Evolutionary conservation across 208 protist genomes (phyloP), one percentile per base, ranked within the genome.

Genomic region (Crithidia acanthocephali): DNA sequence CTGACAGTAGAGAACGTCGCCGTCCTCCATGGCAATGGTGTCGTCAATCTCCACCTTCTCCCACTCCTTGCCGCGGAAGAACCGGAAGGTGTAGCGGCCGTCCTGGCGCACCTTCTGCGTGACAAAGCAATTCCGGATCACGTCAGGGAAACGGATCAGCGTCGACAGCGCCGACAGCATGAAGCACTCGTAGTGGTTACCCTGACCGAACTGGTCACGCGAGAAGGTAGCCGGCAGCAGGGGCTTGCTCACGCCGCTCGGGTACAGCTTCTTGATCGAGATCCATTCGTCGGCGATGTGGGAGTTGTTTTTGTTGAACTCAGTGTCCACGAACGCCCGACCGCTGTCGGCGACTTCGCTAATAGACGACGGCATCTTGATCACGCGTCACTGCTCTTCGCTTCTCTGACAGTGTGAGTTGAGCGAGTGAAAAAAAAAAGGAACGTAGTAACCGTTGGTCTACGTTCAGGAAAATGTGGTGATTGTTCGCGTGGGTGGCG

Each of bases 121-220:
- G 23, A 95, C 77, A 61, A 95, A 95, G 81, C 90, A 95, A 74
- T 86, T 79, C 37, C 80, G 86, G 59, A 95, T 95, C 8, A 91
- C 79, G 53, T 91, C 83, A 22, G 89, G 89, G 51, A 87, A 86
- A 27, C 73, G 73, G 9, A 95, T 72, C 23, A 95, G 76, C 11
- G 85, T 83, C 9, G 89, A 72, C 15, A 95, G 77, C 4, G 89
- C 81, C 4, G 89, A 88, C 4, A 91, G 70, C 83, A 91, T 90
- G 69, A 92, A 92, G 76, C 90, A 95, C 67, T 92, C 87, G 60
- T 88, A 95, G 84, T 95, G 90, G 56, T 86, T 85, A 25, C 90
- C 87, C 61, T 95, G 87, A 16, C 75, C 81, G 53, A 95, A 92
- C 72, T 92, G 87, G 33, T 91, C 86, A 42, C 84, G 74, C 25